A percentile compares a stretch with the other conserved stretches of the same genome.
These are phyloP conservation scores for Myrica gale DNA, from an alignment of 306 rosid species.

Conservation along the genomic window DNA sequence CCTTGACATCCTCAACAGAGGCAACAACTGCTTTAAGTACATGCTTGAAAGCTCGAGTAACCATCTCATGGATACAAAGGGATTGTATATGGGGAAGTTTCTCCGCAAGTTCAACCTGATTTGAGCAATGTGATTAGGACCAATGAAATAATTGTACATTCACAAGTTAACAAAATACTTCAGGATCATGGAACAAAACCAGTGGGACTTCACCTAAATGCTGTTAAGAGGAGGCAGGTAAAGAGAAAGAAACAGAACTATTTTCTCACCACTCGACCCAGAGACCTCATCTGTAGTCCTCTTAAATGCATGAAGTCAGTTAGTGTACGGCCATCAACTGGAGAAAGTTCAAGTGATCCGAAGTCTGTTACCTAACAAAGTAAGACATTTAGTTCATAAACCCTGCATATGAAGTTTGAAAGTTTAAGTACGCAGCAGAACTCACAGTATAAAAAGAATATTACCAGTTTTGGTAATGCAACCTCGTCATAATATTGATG, in stretches of 20 bases:
- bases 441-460: constrained; percentile 1
- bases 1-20: constrained; percentile 47
- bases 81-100: constrained; percentile 95
- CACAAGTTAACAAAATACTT: background rate
- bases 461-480: constrained; percentile 97
- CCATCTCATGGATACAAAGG: constrained; percentile 96
- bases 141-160: constrained; percentile 14
- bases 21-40: constrained; percentile 71
- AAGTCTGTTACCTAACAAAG: constrained; percentile 76
- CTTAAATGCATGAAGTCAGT: constrained; percentile 99
- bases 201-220: background rate
- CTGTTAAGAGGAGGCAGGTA: constrained; percentile 1
- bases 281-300: constrained; percentile 77
- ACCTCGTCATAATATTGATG: constrained; percentile 77
- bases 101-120: constrained; percentile 84
- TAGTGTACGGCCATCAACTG: constrained; percentile 94
- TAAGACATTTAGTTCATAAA: constrained; percentile 30
- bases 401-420: constrained; percentile 14
- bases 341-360: constrained; percentile 96
- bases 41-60: constrained; percentile 91
- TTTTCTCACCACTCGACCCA: constrained; percentile 87
- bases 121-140: constrained; percentile 34
- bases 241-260: constrained; percentile 10
- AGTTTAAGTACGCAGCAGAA: constrained; percentile 14
- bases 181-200: background rate